Base-by-base conservation (phyloP, 306 rosid genomes). In the Begonia loranthoides region DNA sequence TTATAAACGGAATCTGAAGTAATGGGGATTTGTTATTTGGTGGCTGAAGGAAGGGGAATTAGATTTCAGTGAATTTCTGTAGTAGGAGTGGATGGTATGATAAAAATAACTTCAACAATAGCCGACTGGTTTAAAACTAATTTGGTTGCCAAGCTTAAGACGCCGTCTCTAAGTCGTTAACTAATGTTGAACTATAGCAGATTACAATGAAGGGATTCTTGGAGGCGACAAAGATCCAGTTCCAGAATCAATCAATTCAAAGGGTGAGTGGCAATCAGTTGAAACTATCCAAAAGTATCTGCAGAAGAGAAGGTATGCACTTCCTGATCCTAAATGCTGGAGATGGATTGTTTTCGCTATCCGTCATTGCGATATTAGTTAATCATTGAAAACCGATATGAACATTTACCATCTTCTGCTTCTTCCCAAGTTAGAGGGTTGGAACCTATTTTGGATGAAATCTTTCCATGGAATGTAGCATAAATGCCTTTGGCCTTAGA, bases 311-410 rank as follows among this genome's bases (percentile, higher is more conserved):
- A 49, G 56, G 66, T 59, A 12, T 52, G 60, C 54, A 9, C 55
- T 58, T 9, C 60, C 65, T 1, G 6, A 12, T 34, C 47, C 24
- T 15, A 33, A 39, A 4, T 36, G 13, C 0, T 50, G 55, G 0
- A 58, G 65, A 58, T 22, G 65, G 60, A 52, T 66, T 13, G 13
- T 66, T 9, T 21, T 58, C 58, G 52, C 70, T 34, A 58, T 60
- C 13, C 59, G 60, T 8, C 19, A n/a, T 6, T 10, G 6, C 50
- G n/a, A 17, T 6, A 39, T 45, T 9, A 65, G 45, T 17, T 4
- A 39, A 4, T 36, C 43, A 56, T 17, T 9, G 6, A 5, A 15
- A 10, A 36, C 55, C 0, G 17, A 6, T 17, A 47, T n/a, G 13
- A 9, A 15, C 9, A 11, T 66, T 15, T 6, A 58, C 0, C 13